Percentiles rank a stretch among this genome's conserved stretches.
Conservation (phyloP, 2,329 filamentous ascomycete species). For the Penicillium sclerotiorum region DNA sequence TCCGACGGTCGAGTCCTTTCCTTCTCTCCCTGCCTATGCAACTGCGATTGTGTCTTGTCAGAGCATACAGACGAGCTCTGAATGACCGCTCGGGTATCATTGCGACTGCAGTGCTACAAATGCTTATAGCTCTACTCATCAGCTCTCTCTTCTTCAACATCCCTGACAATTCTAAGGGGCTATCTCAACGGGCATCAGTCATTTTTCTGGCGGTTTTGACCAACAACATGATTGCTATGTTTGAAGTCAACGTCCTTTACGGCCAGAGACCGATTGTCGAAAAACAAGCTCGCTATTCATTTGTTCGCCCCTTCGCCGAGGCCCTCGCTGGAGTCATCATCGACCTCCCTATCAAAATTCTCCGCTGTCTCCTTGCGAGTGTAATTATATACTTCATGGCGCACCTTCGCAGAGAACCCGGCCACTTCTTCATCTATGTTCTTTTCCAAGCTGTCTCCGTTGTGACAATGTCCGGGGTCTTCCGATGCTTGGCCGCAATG, state of each 20-base stretch:
- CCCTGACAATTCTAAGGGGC: constrained; percentile 56
- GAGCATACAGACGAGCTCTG: not conserved
- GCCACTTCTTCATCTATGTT: constrained; percentile 65
- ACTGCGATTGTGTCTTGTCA: not conserved
- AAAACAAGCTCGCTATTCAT: constrained; percentile 65
- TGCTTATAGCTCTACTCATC: constrained; percentile 58
- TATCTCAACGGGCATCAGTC: constrained; percentile 62
- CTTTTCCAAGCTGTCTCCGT: constrained; percentile 63
- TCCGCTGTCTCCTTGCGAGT: constrained; percentile 58
- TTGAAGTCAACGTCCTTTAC: constrained; percentile 75
- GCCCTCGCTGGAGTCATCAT: constrained; percentile 59
- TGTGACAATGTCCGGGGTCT: constrained; percentile 63
- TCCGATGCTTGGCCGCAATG: constrained; percentile 52
- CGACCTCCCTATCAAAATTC: constrained; percentile 58
- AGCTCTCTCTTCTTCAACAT: constrained; percentile 73
- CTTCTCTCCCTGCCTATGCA: not conserved
- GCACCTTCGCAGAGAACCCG: constrained; percentile 44
- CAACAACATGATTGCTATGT: constrained; percentile 68
- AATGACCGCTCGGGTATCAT: not conserved
- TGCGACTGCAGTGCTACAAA: not conserved
- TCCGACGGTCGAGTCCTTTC: not conserved
- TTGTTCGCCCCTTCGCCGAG: constrained; percentile 65
- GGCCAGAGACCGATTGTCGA: constrained; percentile 67
- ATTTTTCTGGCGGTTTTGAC: constrained; percentile 66
- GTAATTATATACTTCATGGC: constrained; percentile 66